phyloP scores from a whole-genome alignment of 495 filamentous ascomycete species.

The Darksidea phi region DNA sequence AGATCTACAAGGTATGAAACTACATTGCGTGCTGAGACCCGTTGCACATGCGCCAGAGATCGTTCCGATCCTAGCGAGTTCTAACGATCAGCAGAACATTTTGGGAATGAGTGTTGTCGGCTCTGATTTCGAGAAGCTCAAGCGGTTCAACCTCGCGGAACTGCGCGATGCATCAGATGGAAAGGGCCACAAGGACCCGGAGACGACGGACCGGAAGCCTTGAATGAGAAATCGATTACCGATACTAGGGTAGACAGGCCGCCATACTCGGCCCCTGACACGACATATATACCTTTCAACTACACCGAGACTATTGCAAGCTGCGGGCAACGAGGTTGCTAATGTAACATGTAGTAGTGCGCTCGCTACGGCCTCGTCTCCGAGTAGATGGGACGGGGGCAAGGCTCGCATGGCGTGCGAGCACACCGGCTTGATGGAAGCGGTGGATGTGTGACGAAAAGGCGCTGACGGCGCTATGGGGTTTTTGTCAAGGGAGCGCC shows the following conservation, averaged over 20 bases:
- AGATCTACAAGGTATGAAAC: conserved; percentile 77
- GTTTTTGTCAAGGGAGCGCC: conserved; percentile 3
- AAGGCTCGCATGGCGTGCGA: conserved; percentile 11
- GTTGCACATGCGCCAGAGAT: conserved; percentile 4
- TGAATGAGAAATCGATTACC: neutral
- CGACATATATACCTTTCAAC: too few relatives aligned
- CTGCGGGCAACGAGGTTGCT: neutral
- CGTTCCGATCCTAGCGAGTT: neutral
- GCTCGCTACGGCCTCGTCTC: conserved; percentile 28
- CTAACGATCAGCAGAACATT: conserved; percentile 57
- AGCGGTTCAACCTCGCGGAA: conserved; percentile 70
- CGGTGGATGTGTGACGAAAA: conserved; percentile 19
- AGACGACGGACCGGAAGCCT: neutral
- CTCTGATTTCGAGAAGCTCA: conserved; percentile 66
- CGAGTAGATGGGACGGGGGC: conserved; percentile 3
- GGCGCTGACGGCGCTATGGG: conserved; percentile 15
- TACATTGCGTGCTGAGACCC: conserved; percentile 27
- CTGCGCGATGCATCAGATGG: conserved; percentile 53
- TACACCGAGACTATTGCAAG: too few relatives aligned
- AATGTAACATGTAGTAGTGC: conserved; percentile 22
- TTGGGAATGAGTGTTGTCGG: conserved; percentile 77
- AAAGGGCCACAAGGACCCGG: conserved; percentile 27
- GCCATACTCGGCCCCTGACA: too few relatives aligned
- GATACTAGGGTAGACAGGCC: neutral
- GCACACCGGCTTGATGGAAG: neutral